Evolutionary conservation across 2,329 filamentous ascomycete genomes (phyloP).

Genomic region (Chrysoporthe austroafricana): DNA sequence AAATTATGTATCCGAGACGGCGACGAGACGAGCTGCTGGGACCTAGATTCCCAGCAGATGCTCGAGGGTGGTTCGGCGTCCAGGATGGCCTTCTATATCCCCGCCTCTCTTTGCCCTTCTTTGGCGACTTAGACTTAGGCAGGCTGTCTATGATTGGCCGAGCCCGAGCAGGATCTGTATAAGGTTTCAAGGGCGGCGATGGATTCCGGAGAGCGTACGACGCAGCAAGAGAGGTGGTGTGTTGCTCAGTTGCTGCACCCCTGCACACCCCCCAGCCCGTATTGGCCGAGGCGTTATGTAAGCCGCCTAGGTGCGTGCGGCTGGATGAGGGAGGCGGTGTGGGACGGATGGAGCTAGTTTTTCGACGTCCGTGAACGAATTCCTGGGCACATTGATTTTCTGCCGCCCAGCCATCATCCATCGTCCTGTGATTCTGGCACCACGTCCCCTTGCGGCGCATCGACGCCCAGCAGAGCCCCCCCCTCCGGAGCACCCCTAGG

Average conservation of each 20-base stretch:
- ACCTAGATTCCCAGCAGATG: too few relatives aligned
- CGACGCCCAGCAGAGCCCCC: not conserved
- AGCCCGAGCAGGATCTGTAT: too few relatives aligned
- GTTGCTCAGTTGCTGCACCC: too few relatives aligned
- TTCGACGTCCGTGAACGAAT: constrained; percentile 7
- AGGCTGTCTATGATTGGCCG: not conserved
- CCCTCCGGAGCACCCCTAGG: not conserved
- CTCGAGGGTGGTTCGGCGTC: too few relatives aligned
- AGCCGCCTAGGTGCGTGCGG: not conserved
- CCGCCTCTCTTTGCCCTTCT: too few relatives aligned
- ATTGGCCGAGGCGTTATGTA: not conserved
- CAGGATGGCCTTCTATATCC: too few relatives aligned
- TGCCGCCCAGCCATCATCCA: constrained; percentile 10
- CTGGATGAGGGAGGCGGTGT: constrained; percentile 9
- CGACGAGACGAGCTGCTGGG: too few relatives aligned
- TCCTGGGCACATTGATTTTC: constrained; percentile 16
- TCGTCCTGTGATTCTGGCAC: not conserved
- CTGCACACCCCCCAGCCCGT: too few relatives aligned
- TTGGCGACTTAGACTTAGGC: not conserved
- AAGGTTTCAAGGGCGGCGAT: too few relatives aligned
- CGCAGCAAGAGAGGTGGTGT: too few relatives aligned
- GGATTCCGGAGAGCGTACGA: too few relatives aligned
- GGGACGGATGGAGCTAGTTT: not conserved
- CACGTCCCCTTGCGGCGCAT: constrained; percentile 7
- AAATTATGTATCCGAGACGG: too few relatives aligned